These are phyloP conservation scores for Saccharomycodes ludwigii DNA, from an alignment of 805 yeast genomes.

Conservation along the genomic window DNA sequence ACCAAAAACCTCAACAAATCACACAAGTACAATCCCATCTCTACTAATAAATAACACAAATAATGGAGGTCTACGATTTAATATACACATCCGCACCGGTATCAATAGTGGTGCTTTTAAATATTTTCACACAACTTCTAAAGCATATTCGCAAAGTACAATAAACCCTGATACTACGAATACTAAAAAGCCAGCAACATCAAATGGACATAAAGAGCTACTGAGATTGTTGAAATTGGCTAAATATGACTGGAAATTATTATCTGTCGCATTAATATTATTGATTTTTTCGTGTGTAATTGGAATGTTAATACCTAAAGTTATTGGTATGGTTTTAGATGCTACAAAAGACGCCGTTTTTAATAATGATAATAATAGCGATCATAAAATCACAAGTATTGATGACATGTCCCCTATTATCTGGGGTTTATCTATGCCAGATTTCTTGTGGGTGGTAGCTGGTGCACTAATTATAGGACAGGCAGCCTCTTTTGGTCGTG, in stretches of 20 bases:
- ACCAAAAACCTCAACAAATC: no score
- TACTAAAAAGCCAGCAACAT: neutral
- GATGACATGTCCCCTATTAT: slow-evolving; percentile 23
- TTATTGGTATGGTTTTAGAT: slow-evolving; percentile 44
- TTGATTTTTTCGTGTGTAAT: slow-evolving; percentile 35
- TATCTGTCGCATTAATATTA: slow-evolving; percentile 31
- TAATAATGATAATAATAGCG: slow-evolving; percentile 11
- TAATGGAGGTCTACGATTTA: no score
- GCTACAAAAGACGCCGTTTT: slow-evolving; percentile 28
- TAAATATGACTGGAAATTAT: slow-evolving; percentile 31
- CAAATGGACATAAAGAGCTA: slow-evolving; percentile 24
- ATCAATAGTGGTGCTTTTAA: no score
- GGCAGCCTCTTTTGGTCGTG: slow-evolving; percentile 60
- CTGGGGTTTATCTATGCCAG: slow-evolving; percentile 43
- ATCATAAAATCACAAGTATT: slow-evolving; percentile 15
- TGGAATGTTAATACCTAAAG: slow-evolving; percentile 41
- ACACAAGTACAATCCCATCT: no score
- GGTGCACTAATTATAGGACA: slow-evolving; percentile 54
- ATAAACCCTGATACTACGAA: neutral
- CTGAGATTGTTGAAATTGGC: slow-evolving; percentile 31
- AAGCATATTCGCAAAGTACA: no score
- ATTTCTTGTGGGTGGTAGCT: slow-evolving; percentile 49
- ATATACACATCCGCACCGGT: no score
- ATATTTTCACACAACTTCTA: no score
- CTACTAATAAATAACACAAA: no score